These are phyloP conservation scores for Starmera caribaea DNA, from an alignment of 805 yeast genomes.

Conservation along the genomic window DNA sequence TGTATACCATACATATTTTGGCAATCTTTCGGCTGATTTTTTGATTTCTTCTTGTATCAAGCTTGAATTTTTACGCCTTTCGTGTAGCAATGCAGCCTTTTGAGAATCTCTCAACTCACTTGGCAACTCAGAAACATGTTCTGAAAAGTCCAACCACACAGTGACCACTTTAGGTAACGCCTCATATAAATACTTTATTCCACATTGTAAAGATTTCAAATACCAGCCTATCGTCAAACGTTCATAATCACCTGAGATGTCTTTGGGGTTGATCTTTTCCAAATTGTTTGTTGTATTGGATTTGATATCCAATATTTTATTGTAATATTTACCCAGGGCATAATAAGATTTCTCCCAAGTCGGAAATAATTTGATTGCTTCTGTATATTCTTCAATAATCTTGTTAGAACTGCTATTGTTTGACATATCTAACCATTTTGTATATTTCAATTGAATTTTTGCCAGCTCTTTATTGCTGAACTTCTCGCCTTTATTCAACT, in stretches of 20 bases:
- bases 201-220: conserved; percentile 47
- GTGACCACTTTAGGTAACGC: conserved; percentile 86
- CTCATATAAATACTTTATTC: conserved; percentile 64
- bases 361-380: conserved; percentile 43
- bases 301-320: conserved; percentile 65
- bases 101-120: conserved; percentile 9
- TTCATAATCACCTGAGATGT: conserved; percentile 42
- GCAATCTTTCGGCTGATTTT: conserved; percentile 33
- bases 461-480: conserved; percentile 21
- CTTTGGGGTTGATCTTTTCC: conserved; percentile 14
- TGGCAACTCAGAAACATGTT: conserved; percentile 16
- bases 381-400: conserved; percentile 58
- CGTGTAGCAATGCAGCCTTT: conserved; percentile 6
- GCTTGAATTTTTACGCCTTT: conserved; percentile 29
- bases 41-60: conserved; percentile 40
- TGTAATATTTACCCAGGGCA: conserved; percentile 69
- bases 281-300: conserved; percentile 15
- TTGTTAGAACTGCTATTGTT: conserved; percentile 72
- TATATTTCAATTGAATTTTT: conserved; percentile 59
- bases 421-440: conserved; percentile 82
- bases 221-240: conserved; percentile 45
- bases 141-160: conserved; percentile 76
- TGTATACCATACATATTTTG: conserved; percentile 63
- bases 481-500: conserved; percentile 4
- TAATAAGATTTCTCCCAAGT: conserved; percentile 76